A percentile compares a stretch with the other conserved stretches of the same genome.
These are phyloP conservation scores for Parastagonospora nodorum DNA, from an alignment of 2,329 filamentous ascomycete species.

Conservation along the genomic window DNA sequence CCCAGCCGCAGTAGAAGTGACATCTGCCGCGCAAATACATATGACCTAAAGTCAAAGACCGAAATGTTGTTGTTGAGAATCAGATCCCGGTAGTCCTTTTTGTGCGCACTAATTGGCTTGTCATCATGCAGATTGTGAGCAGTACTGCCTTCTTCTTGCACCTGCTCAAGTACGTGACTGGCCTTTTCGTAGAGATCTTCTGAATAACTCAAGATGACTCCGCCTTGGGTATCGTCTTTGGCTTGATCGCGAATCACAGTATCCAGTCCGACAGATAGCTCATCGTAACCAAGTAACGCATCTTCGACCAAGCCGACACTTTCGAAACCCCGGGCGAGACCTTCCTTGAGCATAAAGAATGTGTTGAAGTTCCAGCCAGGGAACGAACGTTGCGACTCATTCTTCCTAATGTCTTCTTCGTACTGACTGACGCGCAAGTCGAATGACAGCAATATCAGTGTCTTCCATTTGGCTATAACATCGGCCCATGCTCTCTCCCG, in stretches of 20 bases:
- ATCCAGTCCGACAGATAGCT: slow-evolving; percentile 86
- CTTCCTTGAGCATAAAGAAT: slow-evolving; percentile 97
- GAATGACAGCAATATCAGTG: slow-evolving; percentile 84
- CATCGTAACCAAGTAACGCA: slow-evolving; percentile 91
- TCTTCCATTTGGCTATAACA: slow-evolving; percentile 83
- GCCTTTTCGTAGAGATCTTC: slow-evolving; percentile 68
- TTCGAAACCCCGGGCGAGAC: slow-evolving; percentile 89
- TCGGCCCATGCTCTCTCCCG: slow-evolving; percentile 83
- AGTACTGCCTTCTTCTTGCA: slow-evolving; percentile 22
- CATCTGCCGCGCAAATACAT: slow-evolving; percentile 90
- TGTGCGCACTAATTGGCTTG: slow-evolving; percentile 47
- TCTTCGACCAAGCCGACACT: slow-evolving; percentile 96
- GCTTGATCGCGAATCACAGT: slow-evolving; percentile 77
- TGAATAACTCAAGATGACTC: slow-evolving; percentile 73
- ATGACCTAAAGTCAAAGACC: slow-evolving; percentile 91
- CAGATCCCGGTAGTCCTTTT: slow-evolving; percentile 85
- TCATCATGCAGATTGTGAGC: slow-evolving; percentile 30
- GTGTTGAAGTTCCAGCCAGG: slow-evolving; percentile 99
- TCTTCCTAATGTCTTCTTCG: slow-evolving; percentile 95
- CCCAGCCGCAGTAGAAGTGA: slow-evolving; percentile 79
- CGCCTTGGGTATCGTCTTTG: slow-evolving; percentile 67
- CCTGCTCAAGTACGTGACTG: slow-evolving; percentile 22
- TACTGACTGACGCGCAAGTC: slow-evolving; percentile 91
- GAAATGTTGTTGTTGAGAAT: slow-evolving; percentile 96
- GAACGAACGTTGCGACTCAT: slow-evolving; percentile 81